phyloP scores from a whole-genome alignment of 192 early-diverging fungal genomes.

The Gaertneriomyces semiglobifer region DNA sequence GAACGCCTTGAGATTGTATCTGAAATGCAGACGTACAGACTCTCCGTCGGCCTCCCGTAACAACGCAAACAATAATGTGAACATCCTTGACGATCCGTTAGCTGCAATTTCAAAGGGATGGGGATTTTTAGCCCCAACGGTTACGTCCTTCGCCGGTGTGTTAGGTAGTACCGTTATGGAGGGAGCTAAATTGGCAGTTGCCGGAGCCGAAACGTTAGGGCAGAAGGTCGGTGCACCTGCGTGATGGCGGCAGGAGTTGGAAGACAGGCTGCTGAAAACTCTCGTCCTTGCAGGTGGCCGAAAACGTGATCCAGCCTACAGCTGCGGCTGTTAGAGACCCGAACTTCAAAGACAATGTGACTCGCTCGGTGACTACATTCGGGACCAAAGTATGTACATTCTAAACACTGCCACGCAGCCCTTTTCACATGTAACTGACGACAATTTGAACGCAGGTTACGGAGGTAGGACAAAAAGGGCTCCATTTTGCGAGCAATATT shows the following conservation, averaged over 20 bases:
- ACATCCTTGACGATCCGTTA: constrained; percentile 42
- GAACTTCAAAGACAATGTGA: constrained; percentile 42
- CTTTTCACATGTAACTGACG: not conserved
- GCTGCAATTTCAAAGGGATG: constrained; percentile 45
- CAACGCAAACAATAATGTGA: not conserved
- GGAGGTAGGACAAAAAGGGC: constrained; percentile 36
- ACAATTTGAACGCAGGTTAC: constrained; percentile 20
- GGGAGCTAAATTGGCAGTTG: constrained; percentile 40
- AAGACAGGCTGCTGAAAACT: not conserved
- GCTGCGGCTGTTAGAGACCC: constrained; percentile 46
- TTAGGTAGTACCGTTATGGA: constrained; percentile 27
- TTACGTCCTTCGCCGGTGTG: constrained; percentile 24
- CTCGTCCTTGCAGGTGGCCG: constrained; percentile 20
- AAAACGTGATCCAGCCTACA: constrained; percentile 50
- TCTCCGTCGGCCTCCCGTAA: too few relatives aligned
- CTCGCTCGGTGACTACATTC: constrained; percentile 33
- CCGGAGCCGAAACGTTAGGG: constrained; percentile 39
- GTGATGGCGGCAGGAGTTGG: not conserved
- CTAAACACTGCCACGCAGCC: not conserved
- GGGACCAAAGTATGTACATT: constrained; percentile 24
- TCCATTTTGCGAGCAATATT: constrained; percentile 31
- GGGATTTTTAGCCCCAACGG: constrained; percentile 38
- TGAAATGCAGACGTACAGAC: too few relatives aligned
- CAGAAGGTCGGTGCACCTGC: constrained; percentile 18
- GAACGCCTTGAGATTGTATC: too few relatives aligned